phyloP scores from a whole-genome alignment of 75 land plant species.

The Pinus tabuliformis region DNA sequence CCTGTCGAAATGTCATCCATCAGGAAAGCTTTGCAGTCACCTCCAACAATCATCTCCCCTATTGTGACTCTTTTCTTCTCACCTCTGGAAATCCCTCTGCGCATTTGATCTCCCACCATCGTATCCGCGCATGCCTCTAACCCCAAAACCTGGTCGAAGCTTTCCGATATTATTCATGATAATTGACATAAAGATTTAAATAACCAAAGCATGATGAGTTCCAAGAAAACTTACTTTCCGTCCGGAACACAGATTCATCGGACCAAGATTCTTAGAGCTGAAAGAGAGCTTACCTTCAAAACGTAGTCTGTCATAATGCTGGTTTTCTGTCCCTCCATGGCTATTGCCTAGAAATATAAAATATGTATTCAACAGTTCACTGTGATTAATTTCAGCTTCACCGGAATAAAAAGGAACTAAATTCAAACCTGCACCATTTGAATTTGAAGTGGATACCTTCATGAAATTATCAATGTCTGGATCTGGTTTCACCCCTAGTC shows the following conservation, averaged over 20 bases:
- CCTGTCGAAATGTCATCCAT: constrained; percentile 47
- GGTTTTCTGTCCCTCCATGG: constrained; percentile 48
- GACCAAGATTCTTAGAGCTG: no score
- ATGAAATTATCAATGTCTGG: constrained; percentile 22
- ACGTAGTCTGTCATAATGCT: constrained; percentile 59
- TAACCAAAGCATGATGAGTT: not conserved
- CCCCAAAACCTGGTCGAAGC: constrained; percentile 8
- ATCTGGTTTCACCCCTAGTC: no score
- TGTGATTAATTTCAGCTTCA: no score
- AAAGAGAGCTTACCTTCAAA: constrained; percentile 34
- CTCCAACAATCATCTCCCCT: constrained; percentile 38
- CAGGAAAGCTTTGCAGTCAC: constrained; percentile 14
- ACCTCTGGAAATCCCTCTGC: no score
- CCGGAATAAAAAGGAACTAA: no score
- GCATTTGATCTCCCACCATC: no score
- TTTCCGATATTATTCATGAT: no score
- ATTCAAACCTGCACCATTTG: no score
- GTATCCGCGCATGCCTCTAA: constrained; percentile 13
- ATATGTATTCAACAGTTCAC: no score
- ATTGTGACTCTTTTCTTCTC: constrained; percentile 6
- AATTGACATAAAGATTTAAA: not conserved
- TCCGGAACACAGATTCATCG: no score
- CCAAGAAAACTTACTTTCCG: no score
- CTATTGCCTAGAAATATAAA: constrained; percentile 40
- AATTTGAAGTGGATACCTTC: constrained; percentile 41